These are phyloP conservation scores for Mastigamoeba balamuthi DNA, from an alignment of 78 protist species.

Conservation along the genomic window DNA sequence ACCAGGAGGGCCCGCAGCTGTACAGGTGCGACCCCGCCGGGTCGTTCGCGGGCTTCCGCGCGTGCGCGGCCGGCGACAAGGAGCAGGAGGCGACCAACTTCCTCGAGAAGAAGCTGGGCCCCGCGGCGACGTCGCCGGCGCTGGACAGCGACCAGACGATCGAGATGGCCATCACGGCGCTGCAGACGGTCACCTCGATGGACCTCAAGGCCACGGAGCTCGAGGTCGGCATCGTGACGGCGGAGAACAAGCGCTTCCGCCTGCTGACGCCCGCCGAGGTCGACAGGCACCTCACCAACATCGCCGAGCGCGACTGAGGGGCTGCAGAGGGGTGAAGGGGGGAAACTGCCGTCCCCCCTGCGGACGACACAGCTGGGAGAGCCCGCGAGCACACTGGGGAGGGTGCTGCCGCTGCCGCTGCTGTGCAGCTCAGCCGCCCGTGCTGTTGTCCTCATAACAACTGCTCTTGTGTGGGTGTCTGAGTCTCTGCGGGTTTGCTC, in stretches of 20 bases:
- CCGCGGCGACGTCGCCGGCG: constrained; percentile 63
- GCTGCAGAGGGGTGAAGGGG: too few species aligned
- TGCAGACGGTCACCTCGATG: constrained; percentile 67
- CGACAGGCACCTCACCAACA: constrained; percentile 69
- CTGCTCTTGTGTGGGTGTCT: too few species aligned
- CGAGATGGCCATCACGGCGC: constrained; percentile 74
- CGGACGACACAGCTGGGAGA: too few species aligned
- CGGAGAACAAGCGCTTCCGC: constrained; percentile 34
- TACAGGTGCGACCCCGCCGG: constrained; percentile 93
- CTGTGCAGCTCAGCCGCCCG: too few species aligned
- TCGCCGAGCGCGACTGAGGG: constrained; percentile 80
- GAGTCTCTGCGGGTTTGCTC: too few species aligned
- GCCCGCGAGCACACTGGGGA: too few species aligned
- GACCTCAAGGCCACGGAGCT: constrained; percentile 85
- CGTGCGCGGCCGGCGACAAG: constrained; percentile 82
- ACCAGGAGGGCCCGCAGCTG: constrained; percentile 86
- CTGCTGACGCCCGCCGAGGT: constrained; percentile 50
- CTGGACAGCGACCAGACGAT: constrained; percentile 60
- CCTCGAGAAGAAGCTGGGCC: constrained; percentile 91
- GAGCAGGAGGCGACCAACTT: constrained; percentile 86
- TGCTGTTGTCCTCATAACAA: too few species aligned
- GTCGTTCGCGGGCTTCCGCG: constrained; percentile 70
- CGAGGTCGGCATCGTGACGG: constrained; percentile 73
- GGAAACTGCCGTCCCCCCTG: too few species aligned
- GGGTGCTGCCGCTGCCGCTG: too few species aligned